Conservation (phyloP, 1,139 yeast species). For the Hemisphaericaspora lyxosophila region DNA sequence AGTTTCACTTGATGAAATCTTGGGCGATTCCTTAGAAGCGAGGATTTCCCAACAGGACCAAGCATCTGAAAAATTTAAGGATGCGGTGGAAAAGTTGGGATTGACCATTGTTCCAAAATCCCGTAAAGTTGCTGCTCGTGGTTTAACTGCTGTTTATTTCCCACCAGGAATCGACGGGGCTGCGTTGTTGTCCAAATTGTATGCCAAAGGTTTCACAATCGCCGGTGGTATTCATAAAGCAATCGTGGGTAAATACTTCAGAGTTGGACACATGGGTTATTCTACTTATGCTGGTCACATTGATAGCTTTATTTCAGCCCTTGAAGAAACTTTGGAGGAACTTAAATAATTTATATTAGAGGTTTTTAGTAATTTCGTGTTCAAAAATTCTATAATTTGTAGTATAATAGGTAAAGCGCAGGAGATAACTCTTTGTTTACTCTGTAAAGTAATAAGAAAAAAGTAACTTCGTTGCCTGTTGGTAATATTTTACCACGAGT, state of each 20-base stretch:
- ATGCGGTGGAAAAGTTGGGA: slow-evolving; percentile 54
- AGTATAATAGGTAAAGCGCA: too few relatives aligned
- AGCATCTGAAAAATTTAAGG: slow-evolving; percentile 68
- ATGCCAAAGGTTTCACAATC: slow-evolving; percentile 69
- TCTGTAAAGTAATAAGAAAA: too few relatives aligned
- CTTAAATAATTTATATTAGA: slow-evolving; percentile 17
- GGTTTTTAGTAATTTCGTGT: not conserved
- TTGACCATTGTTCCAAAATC: slow-evolving; percentile 66
- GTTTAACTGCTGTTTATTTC: slow-evolving; percentile 82
- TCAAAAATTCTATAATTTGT: too few relatives aligned
- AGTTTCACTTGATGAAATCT: slow-evolving; percentile 73
- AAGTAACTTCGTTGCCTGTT: too few relatives aligned
- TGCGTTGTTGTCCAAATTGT: slow-evolving; percentile 54
- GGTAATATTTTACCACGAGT: too few relatives aligned
- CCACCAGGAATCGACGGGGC: slow-evolving; percentile 74
- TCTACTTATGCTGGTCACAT: slow-evolving; percentile 48
- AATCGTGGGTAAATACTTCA: slow-evolving; percentile 77
- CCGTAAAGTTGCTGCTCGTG: slow-evolving; percentile 73
- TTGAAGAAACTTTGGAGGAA: slow-evolving; percentile 38
- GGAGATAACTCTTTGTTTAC: too few relatives aligned
- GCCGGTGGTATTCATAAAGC: slow-evolving; percentile 92
- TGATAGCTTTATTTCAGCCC: slow-evolving; percentile 34
- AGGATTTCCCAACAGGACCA: slow-evolving; percentile 65
- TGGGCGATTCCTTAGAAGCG: slow-evolving; percentile 55
- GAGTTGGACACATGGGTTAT: slow-evolving; percentile 94